These are phyloP conservation scores for Beauveria rudraprayagi DNA, from an alignment of 2,329 filamentous ascomycete genomes.

Conservation along the genomic window DNA sequence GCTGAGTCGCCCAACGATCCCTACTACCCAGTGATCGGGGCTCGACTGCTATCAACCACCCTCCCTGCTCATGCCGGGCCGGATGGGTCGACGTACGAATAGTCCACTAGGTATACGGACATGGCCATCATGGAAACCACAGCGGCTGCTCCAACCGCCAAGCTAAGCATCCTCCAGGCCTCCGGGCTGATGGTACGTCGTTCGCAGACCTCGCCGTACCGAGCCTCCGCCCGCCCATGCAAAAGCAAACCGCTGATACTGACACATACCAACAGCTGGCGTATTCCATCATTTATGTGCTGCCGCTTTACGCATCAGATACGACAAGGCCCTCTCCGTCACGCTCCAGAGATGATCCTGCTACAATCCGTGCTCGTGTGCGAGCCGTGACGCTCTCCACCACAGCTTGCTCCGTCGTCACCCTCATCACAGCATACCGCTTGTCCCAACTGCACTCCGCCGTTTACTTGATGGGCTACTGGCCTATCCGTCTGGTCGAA, in stretches of 20 bases:
- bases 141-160: background rate
- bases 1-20: background rate
- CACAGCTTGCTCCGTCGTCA: slow-evolving; percentile 55
- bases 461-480: slow-evolving; percentile 69
- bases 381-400: slow-evolving; percentile 72
- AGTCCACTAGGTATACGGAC: too few species aligned
- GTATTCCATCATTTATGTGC: slow-evolving; percentile 84
- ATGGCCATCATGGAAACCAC: background rate
- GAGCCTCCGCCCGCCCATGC: background rate
- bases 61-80: background rate
- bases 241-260: slow-evolving; percentile 1
- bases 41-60: background rate
- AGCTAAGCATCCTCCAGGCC: slow-evolving; percentile 18
- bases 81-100: too few species aligned
- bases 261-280: slow-evolving; percentile 43
- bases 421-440: slow-evolving; percentile 55
- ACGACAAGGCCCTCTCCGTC: slow-evolving; percentile 71
- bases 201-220: background rate
- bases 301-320: slow-evolving; percentile 79
- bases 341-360: slow-evolving; percentile 78
- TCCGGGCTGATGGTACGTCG: slow-evolving; percentile 21
- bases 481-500: slow-evolving; percentile 63
- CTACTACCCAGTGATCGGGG: too few species aligned
- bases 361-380: slow-evolving; percentile 81
- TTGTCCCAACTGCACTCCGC: slow-evolving; percentile 38